A percentile compares a stretch with the other conserved stretches of the same genome.
These are phyloP conservation scores for Alternaria viburni DNA, from an alignment of 2,329 filamentous ascomycete species.

Conservation along the genomic window DNA sequence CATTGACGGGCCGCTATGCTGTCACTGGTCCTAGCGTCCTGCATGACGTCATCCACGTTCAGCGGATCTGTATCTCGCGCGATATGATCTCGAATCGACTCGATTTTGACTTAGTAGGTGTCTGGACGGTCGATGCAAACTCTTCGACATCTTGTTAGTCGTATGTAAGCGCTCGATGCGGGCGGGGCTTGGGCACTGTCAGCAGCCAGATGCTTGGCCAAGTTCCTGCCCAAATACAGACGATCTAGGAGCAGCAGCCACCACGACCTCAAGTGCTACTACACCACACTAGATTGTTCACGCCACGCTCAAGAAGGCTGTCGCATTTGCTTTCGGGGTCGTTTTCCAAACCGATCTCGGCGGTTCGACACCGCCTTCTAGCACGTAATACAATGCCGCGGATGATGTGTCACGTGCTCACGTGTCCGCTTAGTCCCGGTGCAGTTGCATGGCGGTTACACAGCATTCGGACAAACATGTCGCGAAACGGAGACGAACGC, in stretches of 20 bases:
- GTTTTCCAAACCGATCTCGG: too few relatives aligned
- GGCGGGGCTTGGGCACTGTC: neutral
- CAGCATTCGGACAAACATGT: neutral
- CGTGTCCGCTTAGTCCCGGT: neutral
- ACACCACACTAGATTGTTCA: neutral
- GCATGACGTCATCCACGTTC: neutral
- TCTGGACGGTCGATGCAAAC: neutral
- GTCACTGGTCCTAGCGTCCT: neutral
- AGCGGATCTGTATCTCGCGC: rapidly evolving
- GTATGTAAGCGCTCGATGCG: neutral
- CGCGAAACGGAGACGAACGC: neutral
- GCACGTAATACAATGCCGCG: neutral
- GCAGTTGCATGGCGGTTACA: neutral
- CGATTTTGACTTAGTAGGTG: neutral
- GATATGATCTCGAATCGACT: too few relatives aligned
- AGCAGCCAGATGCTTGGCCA: neutral
- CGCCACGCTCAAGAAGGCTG: rapidly evolving
- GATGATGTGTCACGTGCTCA: neutral
- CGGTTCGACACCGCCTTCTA: neutral
- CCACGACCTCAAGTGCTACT: neutral
- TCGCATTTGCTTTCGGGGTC: neutral
- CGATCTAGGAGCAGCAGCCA: neutral
- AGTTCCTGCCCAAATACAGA: neutral
- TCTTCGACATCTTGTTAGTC: neutral
- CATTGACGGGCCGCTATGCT: conserved; percentile 29